Base-by-base conservation (phyloP, 805 yeast species). In the Cephaloascus fragrans region DNA sequence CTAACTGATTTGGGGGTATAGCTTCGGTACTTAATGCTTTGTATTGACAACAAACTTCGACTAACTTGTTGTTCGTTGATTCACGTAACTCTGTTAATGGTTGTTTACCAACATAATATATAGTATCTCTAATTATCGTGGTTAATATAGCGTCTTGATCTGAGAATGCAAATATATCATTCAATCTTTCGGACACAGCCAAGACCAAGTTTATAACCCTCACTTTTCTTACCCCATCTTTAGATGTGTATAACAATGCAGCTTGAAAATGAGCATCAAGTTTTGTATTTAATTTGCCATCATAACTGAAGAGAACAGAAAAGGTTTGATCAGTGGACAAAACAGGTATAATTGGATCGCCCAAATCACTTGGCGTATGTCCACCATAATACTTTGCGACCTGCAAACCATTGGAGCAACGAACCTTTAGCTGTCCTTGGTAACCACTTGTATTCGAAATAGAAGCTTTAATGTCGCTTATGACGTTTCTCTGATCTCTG, bases 191-290 rank as follows among this genome's bases (percentile, higher is more conserved):
- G 2, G 93, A 77, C 14, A 86, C 89, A 0, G 95, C 84, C 36
- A 85, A 75, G n/a, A 83, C 81, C 41, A 78, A 64, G 52, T 93
- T 93, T 37, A 84, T 73, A n/a, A 88, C 88, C 44, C 98, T 72
- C 14, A 93, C 90, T 49, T 85, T 81, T 47, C 97, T 67, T 6
- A 69, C 60, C 18, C 98, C 98, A 36, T 69, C 69, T 2, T 69
- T 52, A 36, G 87, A 83, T 0, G 97, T 89, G 55, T 88, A 90
- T 40, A 93, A 63, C 19, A 93, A 48, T 0, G 97, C 97, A 2
- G 85, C 83, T 60, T 93, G 98, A 65, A 90, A 86, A 56, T 87
- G 93, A 18, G 86, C 83, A 56, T 88, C 96, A 31, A 72, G 68
- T 43, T 76, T 76, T 2, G 83, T 67, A 41, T 79, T 75, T 26